Base-by-base conservation (phyloP, 768 basidiomycete species). In the Mycena filopes region DNA sequence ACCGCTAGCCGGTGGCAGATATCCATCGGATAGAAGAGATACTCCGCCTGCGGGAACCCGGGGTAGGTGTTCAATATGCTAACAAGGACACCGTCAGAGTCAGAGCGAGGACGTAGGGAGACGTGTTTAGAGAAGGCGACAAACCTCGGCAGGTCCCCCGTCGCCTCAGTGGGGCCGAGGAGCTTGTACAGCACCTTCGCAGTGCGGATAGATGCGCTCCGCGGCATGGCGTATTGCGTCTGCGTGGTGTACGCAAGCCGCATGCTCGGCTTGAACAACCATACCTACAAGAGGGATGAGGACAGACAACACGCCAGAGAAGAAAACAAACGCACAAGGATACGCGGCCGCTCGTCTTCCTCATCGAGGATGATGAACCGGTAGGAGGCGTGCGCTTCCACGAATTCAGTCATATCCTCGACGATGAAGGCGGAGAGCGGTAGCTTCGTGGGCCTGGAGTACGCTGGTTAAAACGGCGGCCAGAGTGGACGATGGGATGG, bases 231-330 rank as follows among this genome's bases (percentile, higher is more conserved):
- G 58, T 86, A 87, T 20, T 85, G 80, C 13, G 78, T 77, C 8
- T 85, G 76, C 11, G 86, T 82, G 47, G 86, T 84, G 74, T 95
- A 96, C 1, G 95, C 87, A 16, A 98, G 77, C 13, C 86, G 87
- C 69, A 99, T 87, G 67, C 84, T 89, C 0, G 96, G 95, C 76
- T 96, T 98, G 85, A 99, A 98, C 23, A 98, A 74, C 96, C 97
- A 98, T 23, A 98, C 83, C 95, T 96, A 33, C 6, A 58, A 63
- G 33, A 16, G 38, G 48, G 9, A 45, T 54, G 13, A 3, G 42
- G 15, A 47, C 45, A 33, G 29, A 20, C 45, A 36, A 33, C 20
- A 53, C 6, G 26, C 55, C 29, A n/a, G 3, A 29, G 21, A 28
- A 28, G 43, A 53, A 28, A 43, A n/a, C n/a, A 12, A 8, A 81